Percentiles rank a stretch among this genome's conserved stretches.
Conservation (phyloP, 2,329 filamentous ascomycete genomes). For the Elsinoe ampelina region DNA sequence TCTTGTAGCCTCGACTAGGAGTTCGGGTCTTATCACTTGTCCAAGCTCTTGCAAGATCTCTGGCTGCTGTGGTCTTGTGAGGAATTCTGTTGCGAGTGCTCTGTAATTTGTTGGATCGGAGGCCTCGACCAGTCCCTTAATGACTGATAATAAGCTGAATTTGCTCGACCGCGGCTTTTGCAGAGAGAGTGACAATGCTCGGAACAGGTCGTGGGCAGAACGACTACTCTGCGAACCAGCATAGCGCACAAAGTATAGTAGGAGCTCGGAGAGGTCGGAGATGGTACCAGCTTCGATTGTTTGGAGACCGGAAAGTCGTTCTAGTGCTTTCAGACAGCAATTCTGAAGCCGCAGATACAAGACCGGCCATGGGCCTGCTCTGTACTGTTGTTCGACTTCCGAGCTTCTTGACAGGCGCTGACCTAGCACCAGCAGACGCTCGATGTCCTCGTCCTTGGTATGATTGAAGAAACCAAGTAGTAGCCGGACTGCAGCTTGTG, state of each 20-base stretch:
- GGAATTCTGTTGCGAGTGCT: conserved; percentile 30
- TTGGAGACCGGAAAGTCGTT: background rate
- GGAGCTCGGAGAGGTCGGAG: background rate
- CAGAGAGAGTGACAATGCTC: background rate
- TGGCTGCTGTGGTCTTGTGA: conserved; percentile 21
- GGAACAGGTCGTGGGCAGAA: background rate
- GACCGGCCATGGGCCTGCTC: conserved; percentile 30
- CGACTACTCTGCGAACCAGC: background rate
- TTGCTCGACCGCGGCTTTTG: background rate
- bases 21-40: conserved; percentile 19
- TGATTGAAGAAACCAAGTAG: conserved; percentile 37
- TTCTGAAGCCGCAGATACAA: conserved; percentile 35
- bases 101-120: conserved; percentile 30
- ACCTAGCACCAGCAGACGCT: conserved; percentile 33
- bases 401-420: conserved; percentile 29
- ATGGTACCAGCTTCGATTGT: background rate
- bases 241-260: background rate
- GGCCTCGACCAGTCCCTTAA: conserved; percentile 19
- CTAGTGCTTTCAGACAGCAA: conserved; percentile 29
- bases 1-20: background rate
- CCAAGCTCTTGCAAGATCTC: conserved; percentile 22
- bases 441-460: conserved; percentile 30
- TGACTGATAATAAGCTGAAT: background rate
- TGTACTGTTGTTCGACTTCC: conserved; percentile 18
- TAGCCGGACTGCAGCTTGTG: conserved; percentile 32